Evolutionary conservation across 2,329 filamentous ascomycete species (phyloP).

Genomic region (Venturia pyrina): DNA sequence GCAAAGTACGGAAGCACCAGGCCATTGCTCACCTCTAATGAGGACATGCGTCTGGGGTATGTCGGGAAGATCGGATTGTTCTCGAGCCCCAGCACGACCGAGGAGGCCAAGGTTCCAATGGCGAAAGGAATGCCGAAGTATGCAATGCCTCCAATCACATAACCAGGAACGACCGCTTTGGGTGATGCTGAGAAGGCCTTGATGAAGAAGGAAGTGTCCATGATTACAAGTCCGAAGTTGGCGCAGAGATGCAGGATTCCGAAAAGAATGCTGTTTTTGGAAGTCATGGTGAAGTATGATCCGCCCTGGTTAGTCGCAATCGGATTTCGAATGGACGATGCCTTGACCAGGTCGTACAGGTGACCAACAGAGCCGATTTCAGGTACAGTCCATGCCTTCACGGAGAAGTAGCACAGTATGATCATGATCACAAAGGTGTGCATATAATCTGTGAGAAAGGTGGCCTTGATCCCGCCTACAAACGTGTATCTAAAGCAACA

Average conservation of each 20-base stretch:
- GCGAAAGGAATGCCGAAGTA: conserved; percentile 47
- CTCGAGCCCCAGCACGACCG: conserved; percentile 39
- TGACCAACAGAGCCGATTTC: conserved; percentile 39
- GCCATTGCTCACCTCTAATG: conserved; percentile 26
- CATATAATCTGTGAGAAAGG: conserved; percentile 17
- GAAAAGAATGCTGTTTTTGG: conserved; percentile 39
- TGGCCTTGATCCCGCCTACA: conserved; percentile 32
- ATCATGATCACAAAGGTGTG: conserved; percentile 45
- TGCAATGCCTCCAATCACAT: conserved; percentile 35
- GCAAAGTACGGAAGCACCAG: conserved; percentile 31
- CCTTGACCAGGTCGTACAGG: conserved; percentile 41
- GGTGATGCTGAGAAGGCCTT: conserved; percentile 41
- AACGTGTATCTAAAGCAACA: conserved; percentile 24
- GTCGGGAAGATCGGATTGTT: conserved; percentile 42
- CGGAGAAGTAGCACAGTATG: conserved; percentile 40
- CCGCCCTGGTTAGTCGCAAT: conserved; percentile 44
- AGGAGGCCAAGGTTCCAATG: conserved; percentile 42
- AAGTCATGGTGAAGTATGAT: conserved; percentile 47
- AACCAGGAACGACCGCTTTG: conserved; percentile 12
- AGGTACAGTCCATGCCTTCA: conserved; percentile 36
- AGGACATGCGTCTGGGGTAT: conserved; percentile 37
- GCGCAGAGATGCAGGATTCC: conserved; percentile 39
- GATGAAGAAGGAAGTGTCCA: conserved; percentile 42
- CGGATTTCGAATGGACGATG: conserved; percentile 34
- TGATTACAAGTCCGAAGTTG: conserved; percentile 44